These are phyloP conservation scores for Fraxinus ornus DNA, from an alignment of 305 asterid genomes.

Conservation along the genomic window DNA sequence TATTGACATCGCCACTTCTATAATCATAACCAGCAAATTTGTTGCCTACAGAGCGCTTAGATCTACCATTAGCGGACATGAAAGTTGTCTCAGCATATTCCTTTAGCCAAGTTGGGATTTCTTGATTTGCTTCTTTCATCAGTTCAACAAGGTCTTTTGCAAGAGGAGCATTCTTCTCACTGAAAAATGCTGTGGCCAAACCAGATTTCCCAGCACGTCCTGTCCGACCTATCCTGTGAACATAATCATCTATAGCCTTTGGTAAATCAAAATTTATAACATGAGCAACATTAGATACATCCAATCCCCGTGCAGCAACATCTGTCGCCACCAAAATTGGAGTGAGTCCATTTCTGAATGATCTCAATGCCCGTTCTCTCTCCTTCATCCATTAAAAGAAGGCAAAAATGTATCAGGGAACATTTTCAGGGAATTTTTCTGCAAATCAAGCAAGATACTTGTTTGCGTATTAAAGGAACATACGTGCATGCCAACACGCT, in stretches of 20 bases:
- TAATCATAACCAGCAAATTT: conserved; percentile 33
- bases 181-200: conserved; percentile 73
- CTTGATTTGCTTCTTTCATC: conserved; percentile 67
- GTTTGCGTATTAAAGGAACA: neutral
- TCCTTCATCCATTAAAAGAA: conserved; percentile 42
- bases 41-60: conserved; percentile 27
- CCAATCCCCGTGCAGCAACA: conserved; percentile 76
- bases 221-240: conserved; percentile 82
- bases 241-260: conserved; percentile 53
- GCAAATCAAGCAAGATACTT: neutral
- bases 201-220: conserved; percentile 94
- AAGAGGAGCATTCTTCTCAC: conserved; percentile 46
- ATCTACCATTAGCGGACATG: conserved; percentile 21
- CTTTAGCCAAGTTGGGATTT: conserved; percentile 58
- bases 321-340: conserved; percentile 79
- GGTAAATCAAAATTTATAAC: conserved; percentile 78
- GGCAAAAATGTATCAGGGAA: neutral
- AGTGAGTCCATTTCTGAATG: conserved; percentile 55
- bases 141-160: conserved; percentile 58
- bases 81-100: conserved; percentile 40
- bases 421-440: neutral
- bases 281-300: conserved; percentile 73
- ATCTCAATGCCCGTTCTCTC: conserved; percentile 59
- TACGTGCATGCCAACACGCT: neutral
- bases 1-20: conserved; percentile 20